Conservation (phyloP, 352 stramenopile species). For the Phytophthora citrophthora region DNA sequence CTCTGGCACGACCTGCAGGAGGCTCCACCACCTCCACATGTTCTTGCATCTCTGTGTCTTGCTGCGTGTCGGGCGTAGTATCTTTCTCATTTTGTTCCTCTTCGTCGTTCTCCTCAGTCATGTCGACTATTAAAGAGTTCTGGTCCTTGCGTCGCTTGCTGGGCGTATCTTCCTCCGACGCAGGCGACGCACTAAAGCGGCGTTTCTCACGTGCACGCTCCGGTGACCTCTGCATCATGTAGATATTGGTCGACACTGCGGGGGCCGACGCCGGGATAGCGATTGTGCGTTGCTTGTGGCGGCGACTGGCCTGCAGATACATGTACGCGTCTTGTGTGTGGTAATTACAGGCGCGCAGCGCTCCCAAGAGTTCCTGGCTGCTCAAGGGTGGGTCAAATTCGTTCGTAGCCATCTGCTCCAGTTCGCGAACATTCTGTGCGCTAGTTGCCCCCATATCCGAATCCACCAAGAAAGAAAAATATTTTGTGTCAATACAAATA, state of each 20-base stretch:
- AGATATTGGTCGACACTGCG: not conserved
- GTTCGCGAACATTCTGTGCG: constrained; percentile 42
- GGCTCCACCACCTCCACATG: too few relatives aligned
- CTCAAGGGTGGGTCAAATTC: constrained; percentile 60
- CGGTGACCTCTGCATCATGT: constrained; percentile 5
- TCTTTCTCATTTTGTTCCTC: constrained; percentile 15
- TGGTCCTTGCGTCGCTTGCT: constrained; percentile 41
- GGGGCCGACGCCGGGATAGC: constrained; percentile 16
- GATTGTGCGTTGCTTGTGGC: constrained; percentile 3
- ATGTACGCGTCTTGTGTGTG: constrained; percentile 55
- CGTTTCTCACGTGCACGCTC: constrained; percentile 35
- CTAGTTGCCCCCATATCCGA: constrained; percentile 19
- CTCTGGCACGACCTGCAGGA: constrained; percentile 6
- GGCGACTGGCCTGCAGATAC: constrained; percentile 51
- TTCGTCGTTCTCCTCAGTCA: constrained; percentile 12
- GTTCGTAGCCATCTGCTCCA: constrained; percentile 67
- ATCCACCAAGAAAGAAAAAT: not conserved
- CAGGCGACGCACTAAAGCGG: constrained; percentile 25
- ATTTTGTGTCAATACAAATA: not conserved
- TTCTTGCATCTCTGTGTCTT: constrained; percentile 1
- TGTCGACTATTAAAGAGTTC: constrained; percentile 13
- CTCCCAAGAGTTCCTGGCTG: constrained; percentile 53
- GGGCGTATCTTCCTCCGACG: constrained; percentile 17
- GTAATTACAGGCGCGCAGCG: constrained; percentile 52
- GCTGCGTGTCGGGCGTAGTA: constrained; percentile 12